Evolutionary conservation across 176 grass and related monocot species (phyloP).

Genomic region (Puya raimondii): DNA sequence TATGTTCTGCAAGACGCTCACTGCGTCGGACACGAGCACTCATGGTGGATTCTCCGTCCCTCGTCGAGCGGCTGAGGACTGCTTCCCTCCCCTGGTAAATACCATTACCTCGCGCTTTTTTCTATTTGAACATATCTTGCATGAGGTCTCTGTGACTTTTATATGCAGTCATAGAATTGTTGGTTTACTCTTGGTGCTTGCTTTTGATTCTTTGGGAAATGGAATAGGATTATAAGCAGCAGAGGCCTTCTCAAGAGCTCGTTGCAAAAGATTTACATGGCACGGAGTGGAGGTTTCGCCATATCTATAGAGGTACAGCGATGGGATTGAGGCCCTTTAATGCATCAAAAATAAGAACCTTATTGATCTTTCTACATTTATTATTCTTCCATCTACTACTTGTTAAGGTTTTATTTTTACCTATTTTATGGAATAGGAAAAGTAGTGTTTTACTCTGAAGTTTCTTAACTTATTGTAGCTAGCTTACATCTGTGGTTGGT

Average conservation of each 20-base stretch:
- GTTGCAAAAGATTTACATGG: slow-evolving; percentile 86
- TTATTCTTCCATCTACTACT: neutral
- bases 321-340: neutral
- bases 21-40: slow-evolving; percentile 86
- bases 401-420: neutral
- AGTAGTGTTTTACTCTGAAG: neutral
- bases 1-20: slow-evolving; percentile 98
- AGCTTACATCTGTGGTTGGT: too few relatives aligned
- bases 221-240: slow-evolving; percentile 59
- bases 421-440: neutral
- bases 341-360: neutral
- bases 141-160: too few relatives aligned
- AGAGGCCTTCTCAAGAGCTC: slow-evolving; percentile 85
- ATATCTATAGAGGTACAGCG: slow-evolving; percentile 74
- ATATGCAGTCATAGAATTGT: too few relatives aligned
- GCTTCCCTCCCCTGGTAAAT: slow-evolving; percentile 83
- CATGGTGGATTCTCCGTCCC: slow-evolving; percentile 92
- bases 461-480: too few relatives aligned
- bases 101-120: neutral
- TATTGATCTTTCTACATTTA: neutral
- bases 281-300: slow-evolving; percentile 72
- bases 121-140: too few relatives aligned
- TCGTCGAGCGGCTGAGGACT: slow-evolving; percentile 89
- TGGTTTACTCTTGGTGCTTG: neutral
- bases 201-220: slow-evolving; percentile 6